These are phyloP conservation scores for Cytospora schulzeri DNA, from an alignment of 2,329 filamentous ascomycete species.

Conservation along the genomic window DNA sequence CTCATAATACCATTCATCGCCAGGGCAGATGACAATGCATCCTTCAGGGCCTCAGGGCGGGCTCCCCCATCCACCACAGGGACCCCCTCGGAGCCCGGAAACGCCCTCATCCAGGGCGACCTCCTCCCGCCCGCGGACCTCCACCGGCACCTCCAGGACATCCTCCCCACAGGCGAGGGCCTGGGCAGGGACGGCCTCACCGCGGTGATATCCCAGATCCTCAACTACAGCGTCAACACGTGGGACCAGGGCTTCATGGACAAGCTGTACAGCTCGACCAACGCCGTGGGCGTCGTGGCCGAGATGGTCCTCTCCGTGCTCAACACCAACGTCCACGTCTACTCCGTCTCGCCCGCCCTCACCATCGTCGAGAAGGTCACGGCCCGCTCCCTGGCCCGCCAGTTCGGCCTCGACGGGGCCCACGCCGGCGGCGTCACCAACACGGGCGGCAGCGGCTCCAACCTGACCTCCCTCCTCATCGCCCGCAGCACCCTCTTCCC, in stretches of 20 bases:
- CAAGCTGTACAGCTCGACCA: slow-evolving; percentile 90
- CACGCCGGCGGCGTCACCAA: slow-evolving; percentile 74
- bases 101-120: slow-evolving; percentile 60
- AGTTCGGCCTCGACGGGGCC: slow-evolving; percentile 76
- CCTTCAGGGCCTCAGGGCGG: slow-evolving; percentile 53
- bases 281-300: slow-evolving; percentile 80
- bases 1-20: slow-evolving; percentile 72
- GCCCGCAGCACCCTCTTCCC: slow-evolving; percentile 87
- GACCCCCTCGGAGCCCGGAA: slow-evolving; percentile 44
- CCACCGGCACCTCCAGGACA: slow-evolving; percentile 56
- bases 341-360: slow-evolving; percentile 87
- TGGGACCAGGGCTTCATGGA: slow-evolving; percentile 97
- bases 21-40: slow-evolving; percentile 65
- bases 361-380: slow-evolving; percentile 87
- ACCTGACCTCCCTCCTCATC: slow-evolving; percentile 81
- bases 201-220: slow-evolving; percentile 67
- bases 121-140: slow-evolving; percentile 61
- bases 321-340: slow-evolving; percentile 96
- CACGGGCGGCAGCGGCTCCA: slow-evolving; percentile 82
- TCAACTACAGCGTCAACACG: slow-evolving; percentile 93
- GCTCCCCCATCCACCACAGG: slow-evolving; percentile 45
- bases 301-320: slow-evolving; percentile 83
- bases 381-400: slow-evolving; percentile 67
- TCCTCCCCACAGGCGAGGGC: slow-evolving; percentile 58
- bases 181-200: slow-evolving; percentile 74